Conservation (phyloP, 257 asterid species). For the Prunella vulgaris region DNA sequence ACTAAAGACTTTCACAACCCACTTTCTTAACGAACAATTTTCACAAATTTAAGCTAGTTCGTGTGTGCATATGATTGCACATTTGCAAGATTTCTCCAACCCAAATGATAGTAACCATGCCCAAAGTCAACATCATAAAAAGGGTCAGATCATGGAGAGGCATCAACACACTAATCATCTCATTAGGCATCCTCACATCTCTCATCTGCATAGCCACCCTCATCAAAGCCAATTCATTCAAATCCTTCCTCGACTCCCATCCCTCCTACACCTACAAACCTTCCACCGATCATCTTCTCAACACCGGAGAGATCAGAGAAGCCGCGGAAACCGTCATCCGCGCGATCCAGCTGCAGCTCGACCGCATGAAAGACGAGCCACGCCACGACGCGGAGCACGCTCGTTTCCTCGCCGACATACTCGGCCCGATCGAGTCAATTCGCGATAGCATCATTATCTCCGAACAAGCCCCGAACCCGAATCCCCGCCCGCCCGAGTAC, state of each 20-base stretch:
- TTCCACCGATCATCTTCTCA: background rate
- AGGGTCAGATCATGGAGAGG: constrained; percentile 33
- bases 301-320: constrained; percentile 11
- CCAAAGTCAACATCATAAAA: constrained; percentile 18
- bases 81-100: background rate
- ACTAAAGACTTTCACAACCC: background rate
- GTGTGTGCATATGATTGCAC: background rate
- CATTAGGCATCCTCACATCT: constrained; percentile 22
- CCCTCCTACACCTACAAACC: constrained; percentile 20
- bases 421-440: constrained; percentile 39
- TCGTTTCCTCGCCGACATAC: constrained; percentile 45
- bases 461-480: background rate
- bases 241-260: constrained; percentile 29
- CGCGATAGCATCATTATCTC: constrained; percentile 15
- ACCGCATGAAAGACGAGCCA: constrained; percentile 18
- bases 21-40: background rate
- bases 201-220: constrained; percentile 32
- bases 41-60: constrained; percentile 1
- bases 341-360: constrained; percentile 40
- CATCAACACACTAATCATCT: constrained; percentile 28
- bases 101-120: constrained; percentile 18
- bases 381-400: constrained; percentile 32
- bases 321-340: constrained; percentile 24
- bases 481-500: constrained; percentile 20
- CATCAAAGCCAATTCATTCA: constrained; percentile 37